A percentile compares a stretch with the other conserved stretches of the same genome.
Evolutionary conservation across 1,139 yeast genomes (phyloP).

Genomic region (Citeromyces hawaiiensis): DNA sequence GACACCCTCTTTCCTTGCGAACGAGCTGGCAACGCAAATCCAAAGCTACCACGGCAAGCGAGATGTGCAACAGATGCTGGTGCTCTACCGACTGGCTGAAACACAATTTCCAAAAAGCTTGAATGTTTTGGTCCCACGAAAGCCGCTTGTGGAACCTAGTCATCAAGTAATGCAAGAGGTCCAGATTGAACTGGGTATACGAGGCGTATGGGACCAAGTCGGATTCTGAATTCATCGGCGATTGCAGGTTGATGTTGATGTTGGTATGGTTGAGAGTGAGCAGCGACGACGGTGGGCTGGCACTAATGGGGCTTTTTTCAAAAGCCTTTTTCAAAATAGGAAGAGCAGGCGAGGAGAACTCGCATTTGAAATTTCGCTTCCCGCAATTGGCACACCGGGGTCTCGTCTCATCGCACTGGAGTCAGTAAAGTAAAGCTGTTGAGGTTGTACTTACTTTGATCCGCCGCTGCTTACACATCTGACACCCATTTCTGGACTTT

Average conservation of each 20-base stretch:
- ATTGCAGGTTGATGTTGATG: not conserved
- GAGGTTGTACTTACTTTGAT: constrained; percentile 11
- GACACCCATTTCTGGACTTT: constrained; percentile 15
- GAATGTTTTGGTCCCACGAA: constrained; percentile 7
- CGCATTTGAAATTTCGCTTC: constrained; percentile 11
- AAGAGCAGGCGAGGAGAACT: constrained; percentile 4
- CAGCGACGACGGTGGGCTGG: constrained; percentile 4
- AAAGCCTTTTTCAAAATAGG: not conserved
- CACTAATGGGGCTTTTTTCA: not conserved
- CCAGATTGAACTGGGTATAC: constrained; percentile 7
- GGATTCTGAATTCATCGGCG: constrained; percentile 3
- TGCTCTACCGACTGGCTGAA: constrained; percentile 6
- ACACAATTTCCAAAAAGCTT: constrained; percentile 5
- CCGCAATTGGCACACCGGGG: constrained; percentile 11
- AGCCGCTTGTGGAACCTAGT: constrained; percentile 11
- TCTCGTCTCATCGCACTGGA: constrained; percentile 13
- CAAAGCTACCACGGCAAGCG: constrained; percentile 8
- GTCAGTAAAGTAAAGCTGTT: too few relatives aligned
- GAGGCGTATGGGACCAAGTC: constrained; percentile 10
- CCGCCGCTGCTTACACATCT: constrained; percentile 11
- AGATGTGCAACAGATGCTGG: constrained; percentile 9
- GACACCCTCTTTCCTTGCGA: not conserved
- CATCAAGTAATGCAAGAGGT: constrained; percentile 7
- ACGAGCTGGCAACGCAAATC: constrained; percentile 10
- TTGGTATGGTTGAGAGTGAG: not conserved